Evolutionary conservation across 2,329 filamentous ascomycete genomes (phyloP).

Genomic region (Talaromyces sp.): DNA sequence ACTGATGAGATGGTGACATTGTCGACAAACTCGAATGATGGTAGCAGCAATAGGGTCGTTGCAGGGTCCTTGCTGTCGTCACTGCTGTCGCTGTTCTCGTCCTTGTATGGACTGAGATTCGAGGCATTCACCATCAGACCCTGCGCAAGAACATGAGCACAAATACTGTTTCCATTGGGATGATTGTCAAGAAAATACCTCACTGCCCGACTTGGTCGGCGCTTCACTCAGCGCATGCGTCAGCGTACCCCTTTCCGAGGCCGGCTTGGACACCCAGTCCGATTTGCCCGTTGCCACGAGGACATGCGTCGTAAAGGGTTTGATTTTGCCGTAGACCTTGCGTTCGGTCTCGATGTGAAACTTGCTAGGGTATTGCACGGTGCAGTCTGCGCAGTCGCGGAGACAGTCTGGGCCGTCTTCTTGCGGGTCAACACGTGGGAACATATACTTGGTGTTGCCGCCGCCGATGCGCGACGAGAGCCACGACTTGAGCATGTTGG

Average conservation of each 20-base stretch:
- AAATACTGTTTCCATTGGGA: not conserved
- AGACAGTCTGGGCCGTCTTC: slow-evolving; percentile 31
- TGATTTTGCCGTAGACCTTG: slow-evolving; percentile 32
- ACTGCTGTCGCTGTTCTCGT: slow-evolving; percentile 8
- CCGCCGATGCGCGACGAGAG: slow-evolving; percentile 22
- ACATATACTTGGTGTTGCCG: slow-evolving; percentile 23
- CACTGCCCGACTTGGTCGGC: slow-evolving; percentile 52
- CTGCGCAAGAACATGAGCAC: slow-evolving; percentile 13
- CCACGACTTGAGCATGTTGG: slow-evolving; percentile 28
- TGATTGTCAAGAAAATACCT: slow-evolving; percentile 14
- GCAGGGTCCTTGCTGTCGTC: slow-evolving; percentile 30
- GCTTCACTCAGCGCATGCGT: slow-evolving; percentile 45
- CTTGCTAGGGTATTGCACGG: slow-evolving; percentile 28
- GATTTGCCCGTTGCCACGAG: slow-evolving; percentile 34
- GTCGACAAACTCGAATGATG: slow-evolving; percentile 73
- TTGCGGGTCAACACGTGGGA: slow-evolving; percentile 30
- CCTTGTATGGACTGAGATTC: slow-evolving; percentile 22
- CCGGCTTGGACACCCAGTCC: slow-evolving; percentile 33
- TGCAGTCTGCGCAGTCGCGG: slow-evolving; percentile 34
- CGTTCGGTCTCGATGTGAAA: slow-evolving; percentile 27
- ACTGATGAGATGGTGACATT: slow-evolving; percentile 64
- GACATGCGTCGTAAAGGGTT: slow-evolving; percentile 30
- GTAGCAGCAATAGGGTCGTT: slow-evolving; percentile 73
- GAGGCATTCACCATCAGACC: slow-evolving; percentile 33
- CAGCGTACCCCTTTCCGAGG: slow-evolving; percentile 42